Base-by-base conservation (phyloP, 257 asterid species). In the Oldenlandia corymbosa region DNA sequence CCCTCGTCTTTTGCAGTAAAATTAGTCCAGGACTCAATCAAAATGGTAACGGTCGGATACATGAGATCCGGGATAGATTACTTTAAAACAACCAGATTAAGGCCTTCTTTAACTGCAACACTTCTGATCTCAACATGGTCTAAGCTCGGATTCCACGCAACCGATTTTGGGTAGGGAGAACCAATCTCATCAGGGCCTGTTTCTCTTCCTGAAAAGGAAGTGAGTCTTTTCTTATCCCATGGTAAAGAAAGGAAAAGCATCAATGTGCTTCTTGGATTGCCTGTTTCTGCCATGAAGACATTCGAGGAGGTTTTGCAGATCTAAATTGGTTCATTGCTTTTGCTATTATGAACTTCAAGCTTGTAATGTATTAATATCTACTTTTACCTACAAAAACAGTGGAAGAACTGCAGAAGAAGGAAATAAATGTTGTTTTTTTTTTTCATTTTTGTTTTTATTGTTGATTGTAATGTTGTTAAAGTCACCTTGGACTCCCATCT, bases 101-200 rank as follows among this genome's bases (percentile, higher is more conserved):
- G 95, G 79, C 96, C 98, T 20, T 91, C 98, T 31, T 68, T 91
- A 70, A 80, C 84, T 41, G 83, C 88, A 43, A 91, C 96, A 0
- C 82, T 91, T 46, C 68, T 91, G 58, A 88, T 91, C 66, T 83
- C 96, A 1, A 81, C 95, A 4, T 91, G 98, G 98, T 91, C 94
- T 11, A 79, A 80, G 67, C 78, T 88, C 11, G 79, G 90, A 1
- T 91, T 91, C 65, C 88, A 86, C 83, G 84, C 90, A 0, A 83
- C 95, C 0, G 94, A 91, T 70, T 91, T 91, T 34, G 94, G 98
- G 5, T 91, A 94, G 98, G 96, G 98, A 7, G 87, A 83, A 65
- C 95, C 96, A 1, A 58, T 79, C 36, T 24, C 77, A 26, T 81
- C 96, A 1, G 94, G 98, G 20, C 96, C 92, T 0, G 95, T 86